Evolutionary conservation across 1,284 basidiomycete species (phyloP), one percentile per base, ranked within the genome.

Genomic region (Pascua guehoae): DNA sequence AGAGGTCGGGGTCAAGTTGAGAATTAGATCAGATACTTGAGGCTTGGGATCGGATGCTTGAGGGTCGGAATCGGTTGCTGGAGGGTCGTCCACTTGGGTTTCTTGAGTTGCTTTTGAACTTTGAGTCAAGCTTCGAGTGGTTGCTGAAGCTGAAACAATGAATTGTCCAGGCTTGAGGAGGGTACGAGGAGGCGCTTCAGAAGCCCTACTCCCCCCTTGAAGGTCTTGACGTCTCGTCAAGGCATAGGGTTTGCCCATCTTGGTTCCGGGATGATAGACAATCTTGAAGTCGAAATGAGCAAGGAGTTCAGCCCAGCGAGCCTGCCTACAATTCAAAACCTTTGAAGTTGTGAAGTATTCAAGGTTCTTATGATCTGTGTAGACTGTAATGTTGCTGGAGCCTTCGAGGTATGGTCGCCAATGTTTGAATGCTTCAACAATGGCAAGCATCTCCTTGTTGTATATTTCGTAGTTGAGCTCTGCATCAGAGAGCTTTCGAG

Each of bases 371-470:
- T 83, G 80, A 60, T 83, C 78, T 0, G 78, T 75, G 43, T 65
- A 62, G n/a, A 78, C 56, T 0, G 52, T 41, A 1, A 72, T 44
- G 7, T 14, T 12, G 1, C 70, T 38, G 1, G 64, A 47, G 16
- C 79, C 79, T 58, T 71, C 63, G 18, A 71, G 61, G 53, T 77
- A 78, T 36, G 79, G 76, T 36, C 70, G 46, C 80, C 78, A 83
- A 51, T 75, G 65, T 41, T 75, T 56, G 1, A 82, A 62, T 0
- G 75, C 65, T 36, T 64, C 17, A 2, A 82, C 69, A 11, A 82
- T 78, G 0, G 78, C 78, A 0, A 82, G 59, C 47, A 84, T 55
- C 69, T 84, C 81, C 52, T 77, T 71, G 61, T 84, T 79, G 10
- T 81, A 76, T 36, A 81, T 79, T 18, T 79, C 70, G 63, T 82